phyloP scores from a whole-genome alignment of 2,329 filamentous ascomycete species.

The Pseudocercospora macadamiae region DNA sequence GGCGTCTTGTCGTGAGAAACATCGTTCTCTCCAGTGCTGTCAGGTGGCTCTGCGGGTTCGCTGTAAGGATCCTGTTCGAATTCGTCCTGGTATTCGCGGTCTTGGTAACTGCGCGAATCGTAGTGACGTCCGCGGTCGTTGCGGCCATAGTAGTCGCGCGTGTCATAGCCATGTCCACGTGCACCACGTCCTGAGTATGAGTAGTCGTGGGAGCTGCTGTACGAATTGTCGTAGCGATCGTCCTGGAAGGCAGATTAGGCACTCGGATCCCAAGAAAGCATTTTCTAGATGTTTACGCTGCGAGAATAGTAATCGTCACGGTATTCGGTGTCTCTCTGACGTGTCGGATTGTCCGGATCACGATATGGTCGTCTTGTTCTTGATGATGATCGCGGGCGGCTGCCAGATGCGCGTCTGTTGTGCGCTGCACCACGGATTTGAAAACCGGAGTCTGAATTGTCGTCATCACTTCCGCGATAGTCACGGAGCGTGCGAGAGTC shows the following conservation, averaged over 20 bases:
- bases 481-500: conserved; percentile 13
- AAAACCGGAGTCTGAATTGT: conserved; percentile 15
- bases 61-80: conserved; percentile 22
- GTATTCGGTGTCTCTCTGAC: not conserved
- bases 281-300: conserved; percentile 15
- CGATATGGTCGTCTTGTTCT: conserved; percentile 16
- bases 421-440: conserved; percentile 18
- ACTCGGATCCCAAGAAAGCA: conserved; percentile 2
- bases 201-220: conserved; percentile 20
- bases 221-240: conserved; percentile 14
- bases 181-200: conserved; percentile 11
- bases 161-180: not conserved
- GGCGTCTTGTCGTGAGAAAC: conserved; percentile 23
- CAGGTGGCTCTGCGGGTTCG: conserved; percentile 23
- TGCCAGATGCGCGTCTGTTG: conserved; percentile 8
- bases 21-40: conserved; percentile 30
- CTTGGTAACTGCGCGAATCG: conserved; percentile 1
- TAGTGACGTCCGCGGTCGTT: too few relatives aligned
- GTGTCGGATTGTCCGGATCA: conserved; percentile 16
- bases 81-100: conserved; percentile 11
- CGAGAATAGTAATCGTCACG: conserved; percentile 7
- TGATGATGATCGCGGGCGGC: conserved; percentile 15
- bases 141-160: not conserved
- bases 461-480: conserved; percentile 5
- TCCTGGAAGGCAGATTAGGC: conserved; percentile 23